phyloP scores from a whole-genome alignment of 2,329 filamentous ascomycete species.

The Chalaropsis thielavioides region DNA sequence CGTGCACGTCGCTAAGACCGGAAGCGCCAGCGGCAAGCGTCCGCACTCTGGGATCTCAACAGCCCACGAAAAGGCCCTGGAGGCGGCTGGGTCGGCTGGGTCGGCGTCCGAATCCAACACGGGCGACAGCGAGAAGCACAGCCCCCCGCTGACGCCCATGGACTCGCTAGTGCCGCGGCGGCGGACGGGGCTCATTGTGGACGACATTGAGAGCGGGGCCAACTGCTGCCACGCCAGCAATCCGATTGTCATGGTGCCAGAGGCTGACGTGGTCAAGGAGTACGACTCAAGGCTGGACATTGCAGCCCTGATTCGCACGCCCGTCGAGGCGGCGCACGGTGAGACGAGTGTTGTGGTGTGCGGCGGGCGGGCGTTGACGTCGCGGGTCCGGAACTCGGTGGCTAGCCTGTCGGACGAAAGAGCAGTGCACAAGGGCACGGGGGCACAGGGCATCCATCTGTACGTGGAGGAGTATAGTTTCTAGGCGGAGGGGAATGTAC shows the following conservation, averaged over 20 bases:
- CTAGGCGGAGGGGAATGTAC: slow-evolving; percentile 21
- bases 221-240: slow-evolving; percentile 12
- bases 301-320: slow-evolving; percentile 34
- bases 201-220: slow-evolving; percentile 14
- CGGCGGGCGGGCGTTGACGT: slow-evolving; percentile 41
- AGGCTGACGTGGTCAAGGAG: slow-evolving; percentile 28
- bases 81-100: neutral
- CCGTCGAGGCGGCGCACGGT: slow-evolving; percentile 43
- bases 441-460: slow-evolving; percentile 46
- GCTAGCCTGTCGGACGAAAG: slow-evolving; percentile 43
- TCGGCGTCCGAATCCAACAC: neutral
- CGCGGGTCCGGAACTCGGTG: slow-evolving; percentile 40
- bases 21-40: slow-evolving; percentile 12
- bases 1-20: slow-evolving; percentile 42
- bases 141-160: neutral
- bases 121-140: neutral
- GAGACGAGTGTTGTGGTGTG: slow-evolving; percentile 49
- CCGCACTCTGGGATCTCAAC: neutral
- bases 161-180: neutral
- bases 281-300: slow-evolving; percentile 37
- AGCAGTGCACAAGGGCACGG: slow-evolving; percentile 49
- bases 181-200: neutral
- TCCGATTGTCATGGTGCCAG: slow-evolving; percentile 1
- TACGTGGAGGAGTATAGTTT: slow-evolving; percentile 48
- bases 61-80: neutral